phyloP scores from a whole-genome alignment of 1,284 basidiomycete genomes.

The Ceratobasidium sp. region DNA sequence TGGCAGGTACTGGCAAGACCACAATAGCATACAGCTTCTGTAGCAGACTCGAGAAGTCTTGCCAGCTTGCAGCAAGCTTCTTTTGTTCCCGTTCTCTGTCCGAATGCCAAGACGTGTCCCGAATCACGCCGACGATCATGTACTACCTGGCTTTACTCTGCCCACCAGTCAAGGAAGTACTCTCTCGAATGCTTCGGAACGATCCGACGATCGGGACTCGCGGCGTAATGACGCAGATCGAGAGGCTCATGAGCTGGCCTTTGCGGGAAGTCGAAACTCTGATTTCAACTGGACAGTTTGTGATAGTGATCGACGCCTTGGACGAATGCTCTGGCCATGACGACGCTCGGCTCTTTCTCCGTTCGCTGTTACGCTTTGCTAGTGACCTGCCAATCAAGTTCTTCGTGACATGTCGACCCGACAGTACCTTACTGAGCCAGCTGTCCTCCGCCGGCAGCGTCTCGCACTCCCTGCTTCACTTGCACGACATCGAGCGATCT shows the following conservation, averaged over 20 bases:
- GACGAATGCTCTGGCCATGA: slow-evolving; percentile 39
- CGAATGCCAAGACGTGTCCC: slow-evolving; percentile 21
- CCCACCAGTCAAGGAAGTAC: neutral
- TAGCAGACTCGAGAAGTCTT: slow-evolving; percentile 21
- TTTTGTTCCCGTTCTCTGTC: slow-evolving; percentile 55
- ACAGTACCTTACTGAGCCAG: neutral
- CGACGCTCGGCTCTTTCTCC: neutral
- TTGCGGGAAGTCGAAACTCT: slow-evolving; percentile 9
- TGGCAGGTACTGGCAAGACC: slow-evolving; percentile 50
- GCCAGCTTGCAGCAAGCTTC: slow-evolving; percentile 53
- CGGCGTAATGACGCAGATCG: slow-evolving; percentile 1
- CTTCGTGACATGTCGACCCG: slow-evolving; percentile 45
- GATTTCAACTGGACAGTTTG: neutral
- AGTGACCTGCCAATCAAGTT: slow-evolving; percentile 24
- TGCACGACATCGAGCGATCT: slow-evolving; percentile 30
- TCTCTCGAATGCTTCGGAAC: slow-evolving; percentile 3
- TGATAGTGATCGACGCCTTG: slow-evolving; percentile 46
- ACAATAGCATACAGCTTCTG: slow-evolving; percentile 52
- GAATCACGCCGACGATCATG: slow-evolving; percentile 41
- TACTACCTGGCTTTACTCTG: slow-evolving; percentile 39
- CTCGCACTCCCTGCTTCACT: neutral
- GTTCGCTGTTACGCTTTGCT: neutral
- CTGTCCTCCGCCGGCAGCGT: neutral
- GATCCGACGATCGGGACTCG: neutral
- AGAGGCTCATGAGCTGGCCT: slow-evolving; percentile 33